Conservation (phyloP, 768 basidiomycete genomes). For the Trametes cinnabarina region DNA sequence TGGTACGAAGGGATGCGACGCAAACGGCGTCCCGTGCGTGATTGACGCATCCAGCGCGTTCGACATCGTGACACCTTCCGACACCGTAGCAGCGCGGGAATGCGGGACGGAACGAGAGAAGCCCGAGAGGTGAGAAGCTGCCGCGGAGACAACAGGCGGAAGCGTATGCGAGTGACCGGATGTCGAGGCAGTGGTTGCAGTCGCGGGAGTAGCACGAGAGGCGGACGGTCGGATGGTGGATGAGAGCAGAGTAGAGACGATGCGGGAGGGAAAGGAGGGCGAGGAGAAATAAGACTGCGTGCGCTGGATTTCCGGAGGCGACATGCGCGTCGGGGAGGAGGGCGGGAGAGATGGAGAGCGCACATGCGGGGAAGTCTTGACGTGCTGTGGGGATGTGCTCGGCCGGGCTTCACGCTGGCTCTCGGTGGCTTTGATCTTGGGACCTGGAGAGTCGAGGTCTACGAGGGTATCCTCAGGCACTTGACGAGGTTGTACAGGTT, state of each 20-base stretch:
- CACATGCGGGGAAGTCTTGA: constrained; percentile 27
- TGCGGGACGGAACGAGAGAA: constrained; percentile 15
- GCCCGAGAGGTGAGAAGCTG: constrained; percentile 3
- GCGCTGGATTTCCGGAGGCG: constrained; percentile 36
- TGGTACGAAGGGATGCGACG: constrained; percentile 41
- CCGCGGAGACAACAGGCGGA: neutral
- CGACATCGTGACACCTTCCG: neutral
- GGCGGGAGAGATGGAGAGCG: constrained; percentile 33
- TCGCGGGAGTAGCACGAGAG: constrained; percentile 3
- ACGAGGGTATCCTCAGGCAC: constrained; percentile 5
- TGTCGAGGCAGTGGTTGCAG: neutral
- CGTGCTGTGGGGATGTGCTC: constrained; percentile 4
- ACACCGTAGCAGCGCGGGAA: constrained; percentile 12
- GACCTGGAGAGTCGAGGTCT: constrained; percentile 37
- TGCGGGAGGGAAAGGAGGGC: constrained; percentile 46
- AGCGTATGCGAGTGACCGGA: neutral
- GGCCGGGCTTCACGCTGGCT: constrained; percentile 17
- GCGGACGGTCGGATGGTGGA: constrained; percentile 10
- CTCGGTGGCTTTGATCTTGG: neutral
- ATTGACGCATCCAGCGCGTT: constrained; percentile 21
- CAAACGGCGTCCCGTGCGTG: constrained; percentile 53
- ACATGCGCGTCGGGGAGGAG: constrained; percentile 31
- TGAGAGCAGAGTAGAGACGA: constrained; percentile 49
- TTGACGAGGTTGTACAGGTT: neutral
- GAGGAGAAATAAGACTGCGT: constrained; percentile 42